These are phyloP conservation scores for Lichina pygmaea DNA, from an alignment of 495 filamentous ascomycete genomes.

Conservation along the genomic window DNA sequence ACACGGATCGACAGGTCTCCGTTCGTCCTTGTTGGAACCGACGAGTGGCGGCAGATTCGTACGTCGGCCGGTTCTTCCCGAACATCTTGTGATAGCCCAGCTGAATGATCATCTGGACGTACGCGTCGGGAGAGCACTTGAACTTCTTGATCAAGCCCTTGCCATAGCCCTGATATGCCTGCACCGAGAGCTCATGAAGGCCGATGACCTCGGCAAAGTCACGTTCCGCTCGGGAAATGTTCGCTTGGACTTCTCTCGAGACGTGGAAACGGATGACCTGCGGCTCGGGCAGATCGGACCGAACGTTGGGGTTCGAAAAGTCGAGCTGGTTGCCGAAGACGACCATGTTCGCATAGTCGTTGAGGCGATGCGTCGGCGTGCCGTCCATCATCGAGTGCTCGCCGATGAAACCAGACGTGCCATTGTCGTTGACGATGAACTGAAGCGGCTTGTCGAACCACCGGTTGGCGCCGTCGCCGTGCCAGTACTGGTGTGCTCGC, in stretches of 20 bases:
- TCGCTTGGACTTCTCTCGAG: slow-evolving; percentile 36
- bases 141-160: slow-evolving; percentile 99
- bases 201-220: slow-evolving; percentile 61
- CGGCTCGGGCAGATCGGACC: slow-evolving; percentile 68
- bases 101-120: slow-evolving; percentile 97
- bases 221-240: slow-evolving; percentile 46
- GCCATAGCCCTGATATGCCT: slow-evolving; percentile 90
- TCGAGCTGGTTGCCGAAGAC: slow-evolving; percentile 85
- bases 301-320: slow-evolving; percentile 43
- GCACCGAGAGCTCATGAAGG: slow-evolving; percentile 74
- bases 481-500: slow-evolving; percentile 91
- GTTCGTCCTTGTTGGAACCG: slow-evolving; percentile 92
- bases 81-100: slow-evolving; percentile 99
- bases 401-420: slow-evolving; percentile 89
- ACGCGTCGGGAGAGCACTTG: slow-evolving; percentile 93
- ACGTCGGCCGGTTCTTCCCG: slow-evolving; percentile 89
- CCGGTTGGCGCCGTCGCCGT: slow-evolving; percentile 82
- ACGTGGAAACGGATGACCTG: slow-evolving; percentile 48
- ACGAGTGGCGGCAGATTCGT: slow-evolving; percentile 85
- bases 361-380: slow-evolving; percentile 85
- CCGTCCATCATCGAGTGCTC: slow-evolving; percentile 99
- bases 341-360: slow-evolving; percentile 70
- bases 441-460: slow-evolving; percentile 98
- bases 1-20: slow-evolving; percentile 81
- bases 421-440: slow-evolving; percentile 97